Percentiles rank a stretch among this genome's conserved stretches.
Conservation (phyloP, 768 basidiomycete genomes). For the Suillus brevipes region DNA sequence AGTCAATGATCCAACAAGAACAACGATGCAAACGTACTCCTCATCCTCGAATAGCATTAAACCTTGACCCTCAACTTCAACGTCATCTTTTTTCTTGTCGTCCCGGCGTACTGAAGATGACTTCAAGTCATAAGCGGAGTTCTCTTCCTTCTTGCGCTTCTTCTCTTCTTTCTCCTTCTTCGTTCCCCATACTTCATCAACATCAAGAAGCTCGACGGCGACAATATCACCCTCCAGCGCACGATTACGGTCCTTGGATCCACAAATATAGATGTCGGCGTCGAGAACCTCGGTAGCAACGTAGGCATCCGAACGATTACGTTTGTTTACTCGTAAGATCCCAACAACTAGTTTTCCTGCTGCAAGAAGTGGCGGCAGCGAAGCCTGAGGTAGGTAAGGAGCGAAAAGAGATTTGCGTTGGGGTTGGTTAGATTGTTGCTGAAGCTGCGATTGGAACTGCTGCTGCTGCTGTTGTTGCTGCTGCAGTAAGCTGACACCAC, state of each 20-base stretch:
- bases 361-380: conserved; percentile 91
- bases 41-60: conserved; percentile 97
- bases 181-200: conserved; percentile 96
- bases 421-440: conserved; percentile 88
- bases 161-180: conserved; percentile 99
- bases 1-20: conserved; percentile 12
- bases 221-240: conserved; percentile 98
- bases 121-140: conserved; percentile 89
- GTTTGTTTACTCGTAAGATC: conserved; percentile 95
- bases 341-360: conserved; percentile 98
- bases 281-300: conserved; percentile 98
- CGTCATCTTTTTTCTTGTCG: conserved; percentile 99
- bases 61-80: conserved; percentile 98
- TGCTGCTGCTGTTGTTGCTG: conserved; percentile 74
- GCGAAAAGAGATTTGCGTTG: conserved; percentile 98
- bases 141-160: conserved; percentile 99
- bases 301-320: conserved; percentile 97
- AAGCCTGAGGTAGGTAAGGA: conserved; percentile 97
- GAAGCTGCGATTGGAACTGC: conserved; percentile 93
- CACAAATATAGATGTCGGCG: conserved; percentile 98
- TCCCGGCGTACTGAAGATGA: conserved; percentile 77
- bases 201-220: conserved; percentile 95
- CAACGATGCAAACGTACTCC: conserved; percentile 53
- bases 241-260: conserved; percentile 97
- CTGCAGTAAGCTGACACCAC: conserved; percentile 82